Evolutionary conservation across 495 filamentous ascomycete species (phyloP), one percentile per base, ranked within the genome.

Genomic region (Aspergillus ellipticus): DNA sequence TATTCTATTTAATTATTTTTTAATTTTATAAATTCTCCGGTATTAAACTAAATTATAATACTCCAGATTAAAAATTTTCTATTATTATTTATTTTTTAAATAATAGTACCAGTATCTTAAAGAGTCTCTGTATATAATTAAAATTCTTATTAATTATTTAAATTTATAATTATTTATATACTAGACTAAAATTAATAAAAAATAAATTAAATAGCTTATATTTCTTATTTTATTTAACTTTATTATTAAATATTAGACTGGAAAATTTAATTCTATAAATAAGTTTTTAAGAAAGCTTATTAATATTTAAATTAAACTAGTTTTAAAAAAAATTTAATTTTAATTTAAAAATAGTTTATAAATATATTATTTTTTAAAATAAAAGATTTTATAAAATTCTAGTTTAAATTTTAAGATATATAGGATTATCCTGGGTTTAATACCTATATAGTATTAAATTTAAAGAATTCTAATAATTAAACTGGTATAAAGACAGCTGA

Each of bases 1-100:
- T 42, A 42, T 20, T 45, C 8, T 45, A 54, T 45, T 28, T 17
- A 24, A 13, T 39, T 53, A 28, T 11, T 13, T 43, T 39, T 16
- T 45, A n/a, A 2, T 53, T 31, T 4, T 10, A 39, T 11, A 51
- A 41, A 15, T 35, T 35, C 33, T 20, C 21, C n/a, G n/a, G 7
- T 37, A 21, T 6, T 19, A 21, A 51, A 21, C 21, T n/a, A 19
- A 37, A 41, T 4, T 51, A 51, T 51, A 3, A 26, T 24, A 45
- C 15, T 46, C 26, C 17, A 29, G 21, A 53, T 53, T 24, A 53
- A 29, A 11, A 53, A 13, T 16, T 53, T 8, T 29, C 42, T 24
- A 13, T 15, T 28, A 53, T 53, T 42, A 42, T 54, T 42, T 54
- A 54, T 3, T 26, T 17, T 33, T 17, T 21, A 31, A 49, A 41